These are phyloP conservation scores for Scleromitrula shiraiana DNA, from an alignment of 2,329 filamentous ascomycete genomes.

Conservation along the genomic window DNA sequence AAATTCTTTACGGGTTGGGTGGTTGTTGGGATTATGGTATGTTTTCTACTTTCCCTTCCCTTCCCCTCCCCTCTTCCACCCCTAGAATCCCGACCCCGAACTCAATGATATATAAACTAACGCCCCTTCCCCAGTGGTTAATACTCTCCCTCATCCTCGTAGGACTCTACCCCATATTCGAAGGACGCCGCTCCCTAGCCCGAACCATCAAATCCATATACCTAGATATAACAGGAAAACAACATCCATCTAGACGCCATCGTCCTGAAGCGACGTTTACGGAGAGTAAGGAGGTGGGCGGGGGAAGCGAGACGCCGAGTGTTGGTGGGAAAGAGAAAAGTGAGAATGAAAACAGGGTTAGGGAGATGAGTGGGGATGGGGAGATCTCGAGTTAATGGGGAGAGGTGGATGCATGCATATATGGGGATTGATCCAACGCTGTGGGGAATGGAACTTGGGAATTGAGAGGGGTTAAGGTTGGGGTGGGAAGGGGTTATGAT, in stretches of 20 bases:
- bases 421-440: no score
- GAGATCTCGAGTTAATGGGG: not conserved
- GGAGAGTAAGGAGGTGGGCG: slow-evolving; percentile 24
- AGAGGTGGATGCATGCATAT: no score
- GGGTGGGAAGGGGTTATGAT: no score
- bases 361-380: slow-evolving; percentile 1
- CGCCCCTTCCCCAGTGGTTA: slow-evolving; percentile 46
- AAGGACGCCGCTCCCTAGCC: slow-evolving; percentile 61
- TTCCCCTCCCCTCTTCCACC: not conserved
- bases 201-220: slow-evolving; percentile 54
- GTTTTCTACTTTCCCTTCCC: not conserved
- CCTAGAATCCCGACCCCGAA: no score
- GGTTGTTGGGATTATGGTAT: slow-evolving; percentile 56
- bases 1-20: slow-evolving; percentile 80
- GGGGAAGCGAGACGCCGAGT: slow-evolving; percentile 17
- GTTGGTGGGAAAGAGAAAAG: slow-evolving; percentile 15
- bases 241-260: slow-evolving; percentile 25
- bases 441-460: no score
- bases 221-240: slow-evolving; percentile 46
- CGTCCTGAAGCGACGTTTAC: slow-evolving; percentile 21
- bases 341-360: slow-evolving; percentile 17
- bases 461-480: no score
- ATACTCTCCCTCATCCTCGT: slow-evolving; percentile 66
- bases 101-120: not conserved
- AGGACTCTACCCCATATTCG: slow-evolving; percentile 73